These are phyloP conservation scores for Sanghuangporus sanghuang DNA, from an alignment of 1,284 basidiomycete genomes.

Conservation along the genomic window DNA sequence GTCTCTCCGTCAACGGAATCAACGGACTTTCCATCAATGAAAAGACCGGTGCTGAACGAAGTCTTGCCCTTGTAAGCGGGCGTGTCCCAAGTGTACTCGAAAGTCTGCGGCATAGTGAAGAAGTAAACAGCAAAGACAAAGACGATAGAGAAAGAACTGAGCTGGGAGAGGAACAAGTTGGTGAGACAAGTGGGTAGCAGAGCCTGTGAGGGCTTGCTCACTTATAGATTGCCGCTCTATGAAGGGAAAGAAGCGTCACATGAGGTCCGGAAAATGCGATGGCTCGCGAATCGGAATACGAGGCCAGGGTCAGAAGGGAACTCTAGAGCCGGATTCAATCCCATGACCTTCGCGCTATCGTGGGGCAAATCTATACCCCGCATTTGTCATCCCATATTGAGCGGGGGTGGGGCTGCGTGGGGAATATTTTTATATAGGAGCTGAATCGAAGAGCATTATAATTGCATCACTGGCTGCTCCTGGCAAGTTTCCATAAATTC, in stretches of 20 bases:
- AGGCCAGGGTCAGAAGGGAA: neutral
- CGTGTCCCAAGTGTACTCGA: conserved; percentile 59
- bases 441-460: no score
- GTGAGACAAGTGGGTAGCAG: neutral
- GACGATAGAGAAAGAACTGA: neutral
- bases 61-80: conserved; percentile 67
- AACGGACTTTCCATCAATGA: conserved; percentile 78
- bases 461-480: neutral
- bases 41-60: conserved; percentile 69
- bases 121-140: neutral
- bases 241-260: neutral
- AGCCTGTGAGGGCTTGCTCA: neutral
- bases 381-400: neutral
- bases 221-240: neutral
- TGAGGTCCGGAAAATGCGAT: neutral
- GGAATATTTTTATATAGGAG: neutral
- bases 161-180: neutral
- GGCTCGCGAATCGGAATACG: neutral
- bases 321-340: neutral
- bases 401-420: neutral
- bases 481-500: neutral
- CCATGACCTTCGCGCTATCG: neutral
- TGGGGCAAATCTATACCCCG: neutral
- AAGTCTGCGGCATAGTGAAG: conserved; percentile 29
- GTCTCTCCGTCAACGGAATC: conserved; percentile 60